Evolutionary conservation across 768 basidiomycete species (phyloP), one percentile per base, ranked within the genome.

Genomic region (Cystobasidium ongulense): DNA sequence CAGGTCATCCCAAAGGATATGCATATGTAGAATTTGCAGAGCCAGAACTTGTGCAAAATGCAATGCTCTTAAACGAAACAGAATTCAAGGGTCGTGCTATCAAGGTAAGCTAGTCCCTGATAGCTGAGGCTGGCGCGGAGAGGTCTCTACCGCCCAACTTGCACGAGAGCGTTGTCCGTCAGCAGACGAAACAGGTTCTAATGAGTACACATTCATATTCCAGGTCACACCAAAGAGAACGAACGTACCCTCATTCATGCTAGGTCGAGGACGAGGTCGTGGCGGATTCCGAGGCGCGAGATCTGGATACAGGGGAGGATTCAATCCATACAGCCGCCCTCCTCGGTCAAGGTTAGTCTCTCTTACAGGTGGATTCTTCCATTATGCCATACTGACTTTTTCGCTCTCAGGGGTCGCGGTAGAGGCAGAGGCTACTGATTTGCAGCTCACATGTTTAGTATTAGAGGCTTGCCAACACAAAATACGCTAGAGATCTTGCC

Each of bases 21-120:
- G 95, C 95, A 66, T 99, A 99, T 83, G 94, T 99, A 53, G 96
- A 99, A 81, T 99, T 99, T 81, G 88, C 96, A 78, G 93, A 96
- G 79, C 85, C 93, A 43, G 88, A 90, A 73, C 88, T 91, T 76
- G 89, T 98, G 76, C 89, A 91, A 78, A 89, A 92, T 74, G 93
- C 95, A 15, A 79, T 96, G 76, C 88, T 93, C 17, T 86, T 99
- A 85, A 92, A 98, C 82, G 94, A 97, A 78, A 93, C 91, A n/a
- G 82, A 94, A 78, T 96, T 99, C 85, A 87, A 90, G 70, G 93
- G 92, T 29, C 87, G 96, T 77, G 82, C 94, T 80, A 89, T 99
- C 81, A 94, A 94, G 84, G 95, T 91, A 75, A 33, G 59, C 59
- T 50, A 39, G 7, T 7, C 7, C 39, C 17, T 17, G 39, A 17